phyloP scores from a whole-genome alignment of 2,329 filamentous ascomycete species.

The Apiospora kogelbergensis region DNA sequence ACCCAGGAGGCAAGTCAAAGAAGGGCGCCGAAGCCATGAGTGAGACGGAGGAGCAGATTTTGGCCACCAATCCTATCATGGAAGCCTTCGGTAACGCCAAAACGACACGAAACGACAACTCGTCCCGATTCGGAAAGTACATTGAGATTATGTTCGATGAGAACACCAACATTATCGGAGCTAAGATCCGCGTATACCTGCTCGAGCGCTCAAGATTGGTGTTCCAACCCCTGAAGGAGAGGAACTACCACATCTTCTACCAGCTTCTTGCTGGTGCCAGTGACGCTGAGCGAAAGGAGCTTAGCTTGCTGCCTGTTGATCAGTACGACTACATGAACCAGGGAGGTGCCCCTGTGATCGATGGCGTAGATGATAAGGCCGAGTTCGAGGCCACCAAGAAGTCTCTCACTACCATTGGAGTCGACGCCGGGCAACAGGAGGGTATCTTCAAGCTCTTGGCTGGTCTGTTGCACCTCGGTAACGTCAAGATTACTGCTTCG shows the following conservation, averaged over 20 bases:
- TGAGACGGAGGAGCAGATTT: constrained; percentile 96
- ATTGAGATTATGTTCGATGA: constrained; percentile 99
- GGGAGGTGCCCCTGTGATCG: constrained; percentile 85
- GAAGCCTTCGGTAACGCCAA: constrained; percentile 99
- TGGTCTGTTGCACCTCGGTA: constrained; percentile 89
- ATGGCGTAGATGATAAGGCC: constrained; percentile 92
- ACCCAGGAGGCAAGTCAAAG: constrained; percentile 75
- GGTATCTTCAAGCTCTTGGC: constrained; percentile 90
- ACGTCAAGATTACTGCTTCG: constrained; percentile 91
- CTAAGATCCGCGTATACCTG: constrained; percentile 94
- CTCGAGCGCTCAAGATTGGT: constrained; percentile 93
- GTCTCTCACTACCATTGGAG: constrained; percentile 85
- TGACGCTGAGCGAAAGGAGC: constrained; percentile 76
- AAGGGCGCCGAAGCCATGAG: constrained; percentile 81
- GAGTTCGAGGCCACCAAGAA: constrained; percentile 88
- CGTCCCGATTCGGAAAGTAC: constrained; percentile 98
- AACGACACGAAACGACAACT: constrained; percentile 99
- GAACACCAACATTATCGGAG: constrained; percentile 93
- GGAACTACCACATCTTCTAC: constrained; percentile 99
- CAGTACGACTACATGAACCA: constrained; percentile 97
- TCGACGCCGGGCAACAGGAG: constrained; percentile 69
- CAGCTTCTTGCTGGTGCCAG: constrained; percentile 92
- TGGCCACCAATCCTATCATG: constrained; percentile 99
- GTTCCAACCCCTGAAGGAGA: constrained; percentile 95
- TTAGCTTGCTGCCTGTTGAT: constrained; percentile 78